Evolutionary conservation across 352 stramenopile genomes (phyloP).

Genomic region (Phytophthora citrophthora): DNA sequence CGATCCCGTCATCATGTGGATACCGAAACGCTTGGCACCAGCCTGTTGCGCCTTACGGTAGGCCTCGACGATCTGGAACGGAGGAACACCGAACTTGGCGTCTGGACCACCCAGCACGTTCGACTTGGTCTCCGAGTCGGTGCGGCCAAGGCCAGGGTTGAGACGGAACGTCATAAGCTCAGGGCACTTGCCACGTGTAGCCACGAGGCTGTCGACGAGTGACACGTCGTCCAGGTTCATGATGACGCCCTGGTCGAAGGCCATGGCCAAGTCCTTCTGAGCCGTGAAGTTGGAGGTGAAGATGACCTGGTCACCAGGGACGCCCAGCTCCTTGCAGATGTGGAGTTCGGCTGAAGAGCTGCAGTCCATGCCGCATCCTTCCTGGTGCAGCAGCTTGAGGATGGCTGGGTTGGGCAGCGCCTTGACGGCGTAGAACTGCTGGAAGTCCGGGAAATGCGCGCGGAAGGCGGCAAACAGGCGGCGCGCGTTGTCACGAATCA

Average conservation of each 20-base stretch:
- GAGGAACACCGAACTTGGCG: slow-evolving; percentile 90
- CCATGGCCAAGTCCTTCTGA: slow-evolving; percentile 66
- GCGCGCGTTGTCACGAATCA: slow-evolving; percentile 84
- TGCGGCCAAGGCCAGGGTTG: slow-evolving; percentile 87
- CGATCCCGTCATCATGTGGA: slow-evolving; percentile 93
- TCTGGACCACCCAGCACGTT: slow-evolving; percentile 89
- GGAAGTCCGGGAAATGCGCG: slow-evolving; percentile 80
- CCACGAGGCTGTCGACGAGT: slow-evolving; percentile 79
- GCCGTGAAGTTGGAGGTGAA: slow-evolving; percentile 93
- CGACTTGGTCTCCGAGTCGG: slow-evolving; percentile 89
- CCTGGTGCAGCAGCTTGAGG: slow-evolving; percentile 80
- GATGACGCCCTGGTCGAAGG: slow-evolving; percentile 85
- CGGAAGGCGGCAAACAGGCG: slow-evolving; percentile 76
- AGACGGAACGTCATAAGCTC: slow-evolving; percentile 90
- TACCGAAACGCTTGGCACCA: slow-evolving; percentile 86
- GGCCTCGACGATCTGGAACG: slow-evolving; percentile 89
- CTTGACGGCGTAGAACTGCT: slow-evolving; percentile 92
- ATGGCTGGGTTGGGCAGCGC: slow-evolving; percentile 90
- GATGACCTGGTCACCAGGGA: slow-evolving; percentile 81
- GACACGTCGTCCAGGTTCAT: slow-evolving; percentile 90
- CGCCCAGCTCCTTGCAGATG: slow-evolving; percentile 76
- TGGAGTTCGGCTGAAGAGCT: slow-evolving; percentile 87
- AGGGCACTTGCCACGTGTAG: slow-evolving; percentile 69
- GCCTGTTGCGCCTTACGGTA: slow-evolving; percentile 84
- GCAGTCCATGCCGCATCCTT: slow-evolving; percentile 91